Conservation (phyloP, 352 stramenopile genomes). For the Pythium chondricola region DNA sequence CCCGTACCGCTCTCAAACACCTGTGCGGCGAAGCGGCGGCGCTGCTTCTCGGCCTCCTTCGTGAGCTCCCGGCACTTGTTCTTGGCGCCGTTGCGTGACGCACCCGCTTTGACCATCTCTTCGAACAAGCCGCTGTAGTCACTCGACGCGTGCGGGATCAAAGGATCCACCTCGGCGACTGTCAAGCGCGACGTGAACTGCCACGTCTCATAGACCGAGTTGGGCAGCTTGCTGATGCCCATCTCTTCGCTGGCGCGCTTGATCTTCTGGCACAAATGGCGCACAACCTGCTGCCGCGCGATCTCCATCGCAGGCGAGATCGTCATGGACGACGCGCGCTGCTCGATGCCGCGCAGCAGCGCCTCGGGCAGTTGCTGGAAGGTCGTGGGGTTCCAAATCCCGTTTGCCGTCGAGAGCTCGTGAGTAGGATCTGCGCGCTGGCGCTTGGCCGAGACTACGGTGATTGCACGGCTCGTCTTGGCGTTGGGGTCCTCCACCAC, state of each 20-base stretch:
- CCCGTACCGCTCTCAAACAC: constrained; percentile 3
- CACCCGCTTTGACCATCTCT: constrained; percentile 67
- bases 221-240: constrained; percentile 70
- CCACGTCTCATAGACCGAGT: constrained; percentile 83
- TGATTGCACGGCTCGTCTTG: neutral
- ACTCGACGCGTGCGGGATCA: constrained; percentile 62
- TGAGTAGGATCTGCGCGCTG: constrained; percentile 4
- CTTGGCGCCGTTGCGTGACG: constrained; percentile 47
- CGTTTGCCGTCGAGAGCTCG: neutral
- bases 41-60: constrained; percentile 27
- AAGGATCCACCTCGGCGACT: constrained; percentile 61
- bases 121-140: constrained; percentile 69
- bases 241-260: constrained; percentile 56
- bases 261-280: constrained; percentile 64
- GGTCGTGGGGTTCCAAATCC: constrained; percentile 23
- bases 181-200: constrained; percentile 75
- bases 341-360: constrained; percentile 13
- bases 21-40: constrained; percentile 21
- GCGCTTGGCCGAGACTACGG: constrained; percentile 11
- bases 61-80: constrained; percentile 44
- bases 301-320: constrained; percentile 59
- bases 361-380: constrained; percentile 14
- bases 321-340: constrained; percentile 7
- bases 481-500: constrained; percentile 1
- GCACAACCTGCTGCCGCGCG: constrained; percentile 58